These are phyloP conservation scores for Russula earlei DNA, from an alignment of 768 basidiomycete genomes.

Conservation along the genomic window DNA sequence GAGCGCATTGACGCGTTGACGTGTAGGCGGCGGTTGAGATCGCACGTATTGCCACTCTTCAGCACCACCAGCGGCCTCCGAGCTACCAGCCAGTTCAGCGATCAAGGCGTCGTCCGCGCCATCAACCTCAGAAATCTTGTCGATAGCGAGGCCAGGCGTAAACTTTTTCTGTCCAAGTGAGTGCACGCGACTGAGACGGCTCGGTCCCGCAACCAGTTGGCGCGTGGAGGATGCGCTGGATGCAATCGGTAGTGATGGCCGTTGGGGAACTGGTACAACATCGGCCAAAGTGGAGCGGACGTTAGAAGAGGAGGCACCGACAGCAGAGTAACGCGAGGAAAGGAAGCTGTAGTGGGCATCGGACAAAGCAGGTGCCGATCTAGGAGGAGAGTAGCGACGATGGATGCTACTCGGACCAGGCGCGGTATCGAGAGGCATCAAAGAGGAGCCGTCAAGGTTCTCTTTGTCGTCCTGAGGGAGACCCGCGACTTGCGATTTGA, in stretches of 20 bases:
- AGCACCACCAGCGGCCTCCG: constrained; percentile 37
- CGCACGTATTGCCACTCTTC: constrained; percentile 4
- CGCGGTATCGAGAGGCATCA: not conserved
- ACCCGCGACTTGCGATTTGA: not conserved
- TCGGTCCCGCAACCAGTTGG: constrained; percentile 15
- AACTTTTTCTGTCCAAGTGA: constrained; percentile 16
- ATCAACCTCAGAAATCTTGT: constrained; percentile 41
- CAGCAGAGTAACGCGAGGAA: constrained; percentile 5
- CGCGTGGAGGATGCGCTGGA: constrained; percentile 9
- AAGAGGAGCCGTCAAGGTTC: constrained; percentile 8
- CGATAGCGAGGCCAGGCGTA: constrained; percentile 28
- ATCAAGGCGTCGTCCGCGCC: constrained; percentile 33
- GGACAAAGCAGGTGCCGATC: constrained; percentile 6
- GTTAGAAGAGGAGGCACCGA: constrained; percentile 7
- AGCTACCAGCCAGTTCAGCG: constrained; percentile 23
- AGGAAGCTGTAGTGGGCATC: constrained; percentile 2
- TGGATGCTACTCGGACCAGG: not conserved
- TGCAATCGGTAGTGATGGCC: constrained; percentile 14
- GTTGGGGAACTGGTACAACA: constrained; percentile 19
- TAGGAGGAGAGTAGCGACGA: constrained; percentile 18
- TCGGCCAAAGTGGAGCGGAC: constrained; percentile 15
- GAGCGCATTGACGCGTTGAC: constrained; percentile 25
- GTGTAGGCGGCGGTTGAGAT: constrained; percentile 18
- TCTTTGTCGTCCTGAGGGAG: constrained; percentile 20
- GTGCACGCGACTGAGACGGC: constrained; percentile 19